Conservation (phyloP, 768 basidiomycete species). For the Mycena kentingensis region DNA sequence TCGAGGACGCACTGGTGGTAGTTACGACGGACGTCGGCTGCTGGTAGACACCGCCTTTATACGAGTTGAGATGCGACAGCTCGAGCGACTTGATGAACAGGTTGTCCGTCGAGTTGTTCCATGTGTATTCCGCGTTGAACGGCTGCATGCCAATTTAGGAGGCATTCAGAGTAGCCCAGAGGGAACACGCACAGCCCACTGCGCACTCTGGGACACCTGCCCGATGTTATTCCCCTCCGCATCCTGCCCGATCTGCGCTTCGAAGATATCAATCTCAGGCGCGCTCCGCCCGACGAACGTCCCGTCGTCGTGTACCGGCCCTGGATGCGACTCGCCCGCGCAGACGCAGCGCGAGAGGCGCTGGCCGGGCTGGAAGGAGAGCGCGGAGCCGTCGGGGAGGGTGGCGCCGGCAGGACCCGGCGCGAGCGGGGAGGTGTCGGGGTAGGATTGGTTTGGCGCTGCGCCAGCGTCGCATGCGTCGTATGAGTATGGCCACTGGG, state of each 20-base stretch:
- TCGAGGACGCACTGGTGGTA: slow-evolving; percentile 28
- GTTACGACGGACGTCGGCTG: slow-evolving; percentile 41
- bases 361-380: slow-evolving; percentile 57
- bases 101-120: slow-evolving; percentile 38
- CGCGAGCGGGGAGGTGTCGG: slow-evolving; percentile 54
- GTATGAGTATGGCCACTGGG: slow-evolving; percentile 65
- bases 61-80: slow-evolving; percentile 42
- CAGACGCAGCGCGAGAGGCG: slow-evolving; percentile 62
- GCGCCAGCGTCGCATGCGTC: slow-evolving; percentile 81
- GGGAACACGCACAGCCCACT: slow-evolving; percentile 39
- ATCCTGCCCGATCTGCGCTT: slow-evolving; percentile 54
- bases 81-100: slow-evolving; percentile 39
- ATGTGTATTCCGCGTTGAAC: slow-evolving; percentile 46
- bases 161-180: neutral
- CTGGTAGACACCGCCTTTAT: slow-evolving; percentile 47
- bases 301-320: slow-evolving; percentile 49
- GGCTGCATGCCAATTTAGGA: slow-evolving; percentile 32
- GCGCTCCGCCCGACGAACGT: slow-evolving; percentile 54
- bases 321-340: slow-evolving; percentile 57
- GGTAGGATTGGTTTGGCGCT: slow-evolving; percentile 65
- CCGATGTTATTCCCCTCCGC: slow-evolving; percentile 15
- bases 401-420: slow-evolving; percentile 41
- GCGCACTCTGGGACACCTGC: slow-evolving; percentile 56
- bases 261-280: slow-evolving; percentile 64
- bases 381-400: slow-evolving; percentile 33